Conservation (phyloP, 768 basidiomycete genomes). For the Strobilomyces dryophilus region DNA sequence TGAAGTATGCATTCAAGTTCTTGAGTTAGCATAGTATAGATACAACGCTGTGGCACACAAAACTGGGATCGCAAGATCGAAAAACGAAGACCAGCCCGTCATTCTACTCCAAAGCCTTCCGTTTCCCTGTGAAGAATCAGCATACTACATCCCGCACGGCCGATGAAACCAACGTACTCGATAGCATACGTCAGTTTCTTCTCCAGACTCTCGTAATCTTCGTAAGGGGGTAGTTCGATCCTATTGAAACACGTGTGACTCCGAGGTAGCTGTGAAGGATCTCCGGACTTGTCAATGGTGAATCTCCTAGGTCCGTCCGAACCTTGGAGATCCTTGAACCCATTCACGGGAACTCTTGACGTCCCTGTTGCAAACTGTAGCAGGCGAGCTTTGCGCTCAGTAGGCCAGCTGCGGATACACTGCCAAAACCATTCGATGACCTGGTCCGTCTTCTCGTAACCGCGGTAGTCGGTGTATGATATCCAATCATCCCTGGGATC, state of each 20-base stretch:
- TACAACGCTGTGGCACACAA: slow-evolving; percentile 7
- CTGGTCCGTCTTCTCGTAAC: slow-evolving; percentile 81
- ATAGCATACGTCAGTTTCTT: slow-evolving; percentile 82
- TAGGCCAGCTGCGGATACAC: slow-evolving; percentile 84
- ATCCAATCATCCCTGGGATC: slow-evolving; percentile 77
- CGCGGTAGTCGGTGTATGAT: slow-evolving; percentile 90
- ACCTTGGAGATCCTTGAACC: slow-evolving; percentile 93
- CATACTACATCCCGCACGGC: background rate
- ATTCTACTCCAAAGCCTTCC: slow-evolving; percentile 71
- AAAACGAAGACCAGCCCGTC: slow-evolving; percentile 7
- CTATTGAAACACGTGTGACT: slow-evolving; percentile 95
- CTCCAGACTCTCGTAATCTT: slow-evolving; percentile 83
- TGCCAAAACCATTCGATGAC: slow-evolving; percentile 98
- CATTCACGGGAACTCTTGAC: slow-evolving; percentile 84
- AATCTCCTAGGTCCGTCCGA: slow-evolving; percentile 90
- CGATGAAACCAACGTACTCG: slow-evolving; percentile 48
- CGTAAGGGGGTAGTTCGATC: slow-evolving; percentile 84
- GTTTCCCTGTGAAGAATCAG: slow-evolving; percentile 51
- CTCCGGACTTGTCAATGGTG: slow-evolving; percentile 93
- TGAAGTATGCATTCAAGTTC: background rate
- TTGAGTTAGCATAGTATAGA: slow-evolving; percentile 11
- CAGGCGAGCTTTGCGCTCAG: slow-evolving; percentile 81
- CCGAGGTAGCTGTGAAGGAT: slow-evolving; percentile 81
- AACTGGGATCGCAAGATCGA: slow-evolving; percentile 4
- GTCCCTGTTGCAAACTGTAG: slow-evolving; percentile 88